phyloP scores from a whole-genome alignment of 2,329 filamentous ascomycete species.

The Chaetothyriales sp. region DNA sequence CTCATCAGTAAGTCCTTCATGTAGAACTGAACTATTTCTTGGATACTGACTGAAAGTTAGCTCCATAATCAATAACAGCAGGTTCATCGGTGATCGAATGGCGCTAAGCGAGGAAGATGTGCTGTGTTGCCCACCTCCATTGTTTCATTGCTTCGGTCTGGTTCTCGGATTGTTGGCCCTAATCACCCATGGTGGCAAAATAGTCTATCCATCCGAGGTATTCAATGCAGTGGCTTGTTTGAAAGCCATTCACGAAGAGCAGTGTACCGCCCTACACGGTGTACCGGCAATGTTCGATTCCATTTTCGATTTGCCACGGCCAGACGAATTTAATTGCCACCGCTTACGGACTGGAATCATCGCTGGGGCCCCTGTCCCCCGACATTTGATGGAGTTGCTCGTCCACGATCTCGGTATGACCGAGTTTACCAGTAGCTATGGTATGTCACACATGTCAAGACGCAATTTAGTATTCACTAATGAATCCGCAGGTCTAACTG shows the following conservation, averaged over 20 bases:
- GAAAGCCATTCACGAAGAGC: conserved; percentile 51
- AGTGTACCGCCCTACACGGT: conserved; percentile 63
- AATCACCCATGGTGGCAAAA: conserved; percentile 60
- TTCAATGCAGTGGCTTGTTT: conserved; percentile 58
- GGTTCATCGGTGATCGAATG: conserved; percentile 64
- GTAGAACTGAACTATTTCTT: background rate
- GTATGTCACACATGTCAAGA: too few species aligned
- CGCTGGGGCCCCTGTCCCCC: conserved; percentile 63
- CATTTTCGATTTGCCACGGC: conserved; percentile 37
- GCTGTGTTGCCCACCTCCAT: conserved; percentile 67
- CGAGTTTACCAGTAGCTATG: conserved; percentile 56
- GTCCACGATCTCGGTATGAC: conserved; percentile 60
- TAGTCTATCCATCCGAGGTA: conserved; percentile 61
- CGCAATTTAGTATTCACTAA: conserved; percentile 11
- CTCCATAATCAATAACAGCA: conserved; percentile 46
- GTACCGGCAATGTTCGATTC: conserved; percentile 78
- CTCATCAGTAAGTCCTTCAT: conserved; percentile 43
- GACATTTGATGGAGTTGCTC: conserved; percentile 59
- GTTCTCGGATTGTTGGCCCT: conserved; percentile 61
- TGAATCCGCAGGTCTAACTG: conserved; percentile 46
- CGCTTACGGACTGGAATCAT: conserved; percentile 62
- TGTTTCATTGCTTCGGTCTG: conserved; percentile 78
- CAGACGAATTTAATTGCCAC: conserved; percentile 34
- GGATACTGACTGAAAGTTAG: conserved; percentile 16
- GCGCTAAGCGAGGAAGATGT: conserved; percentile 51